These are phyloP conservation scores for Peronospora tabacina DNA, from an alignment of 352 stramenopile species.

Conservation along the genomic window DNA sequence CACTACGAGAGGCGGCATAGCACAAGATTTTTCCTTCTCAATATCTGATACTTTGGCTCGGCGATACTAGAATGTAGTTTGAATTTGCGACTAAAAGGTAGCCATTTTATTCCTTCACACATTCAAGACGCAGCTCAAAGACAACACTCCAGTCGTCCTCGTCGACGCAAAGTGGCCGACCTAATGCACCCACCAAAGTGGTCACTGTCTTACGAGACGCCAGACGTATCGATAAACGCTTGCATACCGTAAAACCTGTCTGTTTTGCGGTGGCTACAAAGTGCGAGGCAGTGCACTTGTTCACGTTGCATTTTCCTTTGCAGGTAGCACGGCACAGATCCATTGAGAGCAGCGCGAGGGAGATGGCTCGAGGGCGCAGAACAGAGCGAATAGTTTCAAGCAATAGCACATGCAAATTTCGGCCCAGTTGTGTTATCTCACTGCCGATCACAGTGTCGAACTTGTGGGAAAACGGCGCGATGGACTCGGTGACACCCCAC, in stretches of 20 bases:
- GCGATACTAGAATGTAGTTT: background rate
- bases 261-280: slow-evolving; percentile 35
- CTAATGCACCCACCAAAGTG: slow-evolving; percentile 36
- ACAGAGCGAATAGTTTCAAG: slow-evolving; percentile 36
- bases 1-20: slow-evolving; percentile 65
- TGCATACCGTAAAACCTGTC: slow-evolving; percentile 32
- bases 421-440: slow-evolving; percentile 50
- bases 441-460: slow-evolving; percentile 57
- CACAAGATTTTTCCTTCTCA: slow-evolving; percentile 9
- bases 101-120: slow-evolving; percentile 1
- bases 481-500: slow-evolving; percentile 26
- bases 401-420: slow-evolving; percentile 32
- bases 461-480: slow-evolving; percentile 25
- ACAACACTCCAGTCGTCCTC: slow-evolving; percentile 49
- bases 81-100: slow-evolving; percentile 5
- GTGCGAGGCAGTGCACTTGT: slow-evolving; percentile 49
- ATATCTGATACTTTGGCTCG: background rate
- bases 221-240: slow-evolving; percentile 35
- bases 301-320: slow-evolving; percentile 31
- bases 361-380: slow-evolving; percentile 20
- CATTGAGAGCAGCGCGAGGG: slow-evolving; percentile 48
- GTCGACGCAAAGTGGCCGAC: slow-evolving; percentile 33
- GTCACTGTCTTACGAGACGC: slow-evolving; percentile 21
- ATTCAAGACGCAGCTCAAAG: slow-evolving; percentile 37
- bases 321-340: slow-evolving; percentile 36